phyloP scores from a whole-genome alignment of 257 asterid species.

The Capsicum pubescens region DNA sequence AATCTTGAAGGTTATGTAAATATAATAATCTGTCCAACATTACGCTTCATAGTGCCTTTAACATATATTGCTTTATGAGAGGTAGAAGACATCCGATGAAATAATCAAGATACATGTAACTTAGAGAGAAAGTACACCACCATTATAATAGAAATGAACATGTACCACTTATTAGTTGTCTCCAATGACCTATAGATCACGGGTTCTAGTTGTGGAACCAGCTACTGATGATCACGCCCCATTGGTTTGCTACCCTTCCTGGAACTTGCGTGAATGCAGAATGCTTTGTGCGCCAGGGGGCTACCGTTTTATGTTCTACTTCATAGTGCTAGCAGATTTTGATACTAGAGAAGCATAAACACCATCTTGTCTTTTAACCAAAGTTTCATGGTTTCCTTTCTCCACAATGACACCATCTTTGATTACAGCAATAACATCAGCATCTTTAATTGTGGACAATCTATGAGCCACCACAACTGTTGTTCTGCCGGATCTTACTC shows the following conservation, averaged over 20 bases:
- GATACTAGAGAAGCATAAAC: conserved; percentile 55
- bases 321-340: conserved; percentile 16
- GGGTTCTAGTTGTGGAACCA: neutral
- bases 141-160: neutral
- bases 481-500: conserved; percentile 50
- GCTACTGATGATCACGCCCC: neutral
- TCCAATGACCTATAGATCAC: neutral
- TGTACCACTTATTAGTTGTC: neutral
- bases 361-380: conserved; percentile 46
- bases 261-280: neutral
- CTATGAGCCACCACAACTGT: conserved; percentile 67
- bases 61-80: too few relatives aligned
- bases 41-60: neutral
- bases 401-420: conserved; percentile 52
- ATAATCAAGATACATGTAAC: neutral
- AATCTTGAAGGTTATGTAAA: too few relatives aligned
- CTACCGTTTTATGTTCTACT: neutral
- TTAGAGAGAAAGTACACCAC: neutral
- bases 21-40: neutral
- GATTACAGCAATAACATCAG: conserved; percentile 51
- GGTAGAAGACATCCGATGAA: neutral
- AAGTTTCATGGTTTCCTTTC: conserved; percentile 51
- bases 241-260: neutral
- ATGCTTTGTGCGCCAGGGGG: neutral
- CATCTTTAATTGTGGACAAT: conserved; percentile 58